Base-by-base conservation (phyloP, 2,329 filamentous ascomycete species). In the Ceratocystis ficicola region DNA sequence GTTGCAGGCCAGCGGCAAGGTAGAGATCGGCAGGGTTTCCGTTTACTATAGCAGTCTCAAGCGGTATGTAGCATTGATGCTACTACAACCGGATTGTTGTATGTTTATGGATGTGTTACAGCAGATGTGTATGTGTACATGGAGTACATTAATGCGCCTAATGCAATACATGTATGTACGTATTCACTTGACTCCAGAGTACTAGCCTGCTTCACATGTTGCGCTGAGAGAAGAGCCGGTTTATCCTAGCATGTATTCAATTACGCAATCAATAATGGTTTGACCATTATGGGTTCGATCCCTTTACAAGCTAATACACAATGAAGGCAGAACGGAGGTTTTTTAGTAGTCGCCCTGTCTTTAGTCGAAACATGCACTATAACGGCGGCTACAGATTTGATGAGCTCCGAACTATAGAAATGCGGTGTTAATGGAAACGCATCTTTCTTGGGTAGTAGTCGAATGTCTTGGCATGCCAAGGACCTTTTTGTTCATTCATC, bases 201-300 rank as follows among this genome's bases (percentile, higher is more conserved):
- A 25, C 4, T 30, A 30, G 20, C 50, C 20, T 22, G 8, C 15
- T 22, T n/a, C 3, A 50, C 32, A 22, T 22, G 7, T 12, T 50
- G n/a, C 17, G 46, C 20, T 50, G 12, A 7, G 7, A 50, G 46
- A n/a, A 20, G 20, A 8, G 20, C 20, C 10, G 46, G 46, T 8
- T 22, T 50, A 50, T 20, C 46, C n/a, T 50, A 20, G n/a, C 5
- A 4, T 50, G 20, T n/a, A 30, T 57, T 32, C 22, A 57, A 57
- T 57, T 57, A 57, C 50, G 50, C 50, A 57, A 57, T 15, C 50
- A 30, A 57, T 30, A 55, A 22, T 50, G 32, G 32, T 22, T 22
- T n/a, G 46, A 22, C 17, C n/a, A 50, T 50, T 2, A 8, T 50
- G n/a, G 17, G 17, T 50, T 50, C 46, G n/a, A 5, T 22, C 20